These are phyloP conservation scores for Dactylorhiza incarnata DNA, from an alignment of 106 monocot genomes.

Conservation along the genomic window DNA sequence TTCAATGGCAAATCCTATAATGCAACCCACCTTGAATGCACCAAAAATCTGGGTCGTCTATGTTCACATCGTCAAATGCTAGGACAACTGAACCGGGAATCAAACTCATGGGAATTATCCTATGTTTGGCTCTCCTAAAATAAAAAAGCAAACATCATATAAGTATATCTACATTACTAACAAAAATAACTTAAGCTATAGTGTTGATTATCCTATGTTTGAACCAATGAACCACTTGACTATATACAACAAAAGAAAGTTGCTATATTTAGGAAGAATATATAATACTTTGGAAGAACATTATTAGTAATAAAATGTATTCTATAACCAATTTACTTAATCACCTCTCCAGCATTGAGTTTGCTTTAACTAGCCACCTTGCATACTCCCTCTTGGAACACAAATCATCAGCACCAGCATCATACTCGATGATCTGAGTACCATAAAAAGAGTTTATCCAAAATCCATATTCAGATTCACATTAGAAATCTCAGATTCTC, in stretches of 20 bases:
- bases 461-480: slow-evolving; percentile 5
- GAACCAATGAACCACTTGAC: background rate
- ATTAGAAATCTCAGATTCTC: background rate
- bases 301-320: background rate
- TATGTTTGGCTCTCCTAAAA: slow-evolving; percentile 55
- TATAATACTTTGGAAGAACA: background rate
- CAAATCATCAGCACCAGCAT: slow-evolving; percentile 57
- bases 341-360: slow-evolving; percentile 71
- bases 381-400: slow-evolving; percentile 93
- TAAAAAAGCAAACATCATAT: background rate
- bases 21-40: slow-evolving; percentile 71
- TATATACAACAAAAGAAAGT: background rate
- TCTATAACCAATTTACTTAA: background rate
- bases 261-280: background rate
- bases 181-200: background rate
- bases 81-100: slow-evolving; percentile 21
- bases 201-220: background rate
- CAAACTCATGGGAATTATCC: slow-evolving; percentile 39
- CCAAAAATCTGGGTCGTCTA: slow-evolving; percentile 71
- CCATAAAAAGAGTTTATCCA: slow-evolving; percentile 20
- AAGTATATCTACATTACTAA: background rate
- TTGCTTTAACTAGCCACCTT: slow-evolving; percentile 81
- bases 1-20: background rate
- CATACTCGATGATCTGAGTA: slow-evolving; percentile 76
- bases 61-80: slow-evolving; percentile 83